Conservation (phyloP, 352 stramenopile genomes). For the Phytophthora hybrid region DNA sequence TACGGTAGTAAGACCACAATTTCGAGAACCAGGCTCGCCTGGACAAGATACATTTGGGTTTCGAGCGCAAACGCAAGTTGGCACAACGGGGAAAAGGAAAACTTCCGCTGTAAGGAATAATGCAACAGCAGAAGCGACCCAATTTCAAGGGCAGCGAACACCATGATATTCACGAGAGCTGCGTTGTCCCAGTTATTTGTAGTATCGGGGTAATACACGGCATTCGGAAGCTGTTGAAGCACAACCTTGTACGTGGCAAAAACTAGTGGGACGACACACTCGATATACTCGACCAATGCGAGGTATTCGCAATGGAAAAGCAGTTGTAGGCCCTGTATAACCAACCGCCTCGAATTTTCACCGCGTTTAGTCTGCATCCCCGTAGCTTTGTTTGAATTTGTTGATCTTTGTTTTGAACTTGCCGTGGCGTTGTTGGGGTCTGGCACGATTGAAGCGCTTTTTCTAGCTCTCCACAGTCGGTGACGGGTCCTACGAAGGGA, state of each 20-base stretch:
- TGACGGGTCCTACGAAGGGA: neutral
- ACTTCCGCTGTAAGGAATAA: neutral
- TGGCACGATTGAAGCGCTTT: neutral
- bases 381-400: neutral
- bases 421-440: neutral
- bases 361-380: neutral
- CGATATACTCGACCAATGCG: neutral
- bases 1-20: neutral
- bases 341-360: neutral
- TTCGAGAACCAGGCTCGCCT: neutral
- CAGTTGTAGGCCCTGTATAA: neutral
- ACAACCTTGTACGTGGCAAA: neutral
- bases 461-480: neutral
- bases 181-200: neutral
- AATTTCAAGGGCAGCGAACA: neutral
- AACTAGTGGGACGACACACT: neutral
- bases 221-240: neutral
- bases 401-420: neutral
- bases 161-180: neutral
- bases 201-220: neutral
- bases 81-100: neutral
- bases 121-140: neutral
- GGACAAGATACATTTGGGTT: neutral
- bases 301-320: neutral
- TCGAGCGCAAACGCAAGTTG: slow-evolving; percentile 3